Conservation (phyloP, 2,329 filamentous ascomycete species). For the Paraphoma chrysanthemicola region DNA sequence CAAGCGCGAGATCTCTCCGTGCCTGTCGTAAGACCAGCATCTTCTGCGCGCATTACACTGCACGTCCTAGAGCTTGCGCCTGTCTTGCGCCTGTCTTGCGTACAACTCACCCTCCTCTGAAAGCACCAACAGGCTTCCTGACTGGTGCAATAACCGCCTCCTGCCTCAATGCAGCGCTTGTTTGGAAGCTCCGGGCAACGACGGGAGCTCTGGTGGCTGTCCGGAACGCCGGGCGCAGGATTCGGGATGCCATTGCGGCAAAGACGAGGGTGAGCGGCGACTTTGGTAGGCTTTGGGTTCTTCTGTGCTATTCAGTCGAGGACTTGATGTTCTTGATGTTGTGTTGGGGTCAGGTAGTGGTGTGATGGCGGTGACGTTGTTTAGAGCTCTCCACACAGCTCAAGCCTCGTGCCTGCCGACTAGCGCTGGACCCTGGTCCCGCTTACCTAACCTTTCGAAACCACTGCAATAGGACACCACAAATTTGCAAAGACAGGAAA, state of each 20-base stretch:
- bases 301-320: neutral
- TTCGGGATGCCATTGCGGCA: constrained; percentile 53
- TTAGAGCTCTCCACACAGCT: constrained; percentile 3
- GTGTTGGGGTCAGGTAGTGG: constrained; percentile 5
- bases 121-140: constrained; percentile 73
- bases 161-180: constrained; percentile 40
- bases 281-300: neutral
- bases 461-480: too few species aligned
- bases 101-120: constrained; percentile 71
- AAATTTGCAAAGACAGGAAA: too few species aligned
- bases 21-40: neutral
- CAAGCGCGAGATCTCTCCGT: neutral
- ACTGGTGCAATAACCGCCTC: constrained; percentile 52
- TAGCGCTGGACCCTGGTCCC: neutral
- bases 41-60: neutral
- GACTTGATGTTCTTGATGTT: neutral
- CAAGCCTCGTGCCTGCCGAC: neutral
- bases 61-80: neutral
- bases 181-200: constrained; percentile 49
- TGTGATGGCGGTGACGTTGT: constrained; percentile 16
- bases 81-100: neutral
- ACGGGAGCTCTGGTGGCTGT: constrained; percentile 29
- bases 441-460: neutral
- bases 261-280: neutral
- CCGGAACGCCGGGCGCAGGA: constrained; percentile 51